phyloP scores from a whole-genome alignment of 108 stramenopile species.

The Cyclotella atomus region DNA sequence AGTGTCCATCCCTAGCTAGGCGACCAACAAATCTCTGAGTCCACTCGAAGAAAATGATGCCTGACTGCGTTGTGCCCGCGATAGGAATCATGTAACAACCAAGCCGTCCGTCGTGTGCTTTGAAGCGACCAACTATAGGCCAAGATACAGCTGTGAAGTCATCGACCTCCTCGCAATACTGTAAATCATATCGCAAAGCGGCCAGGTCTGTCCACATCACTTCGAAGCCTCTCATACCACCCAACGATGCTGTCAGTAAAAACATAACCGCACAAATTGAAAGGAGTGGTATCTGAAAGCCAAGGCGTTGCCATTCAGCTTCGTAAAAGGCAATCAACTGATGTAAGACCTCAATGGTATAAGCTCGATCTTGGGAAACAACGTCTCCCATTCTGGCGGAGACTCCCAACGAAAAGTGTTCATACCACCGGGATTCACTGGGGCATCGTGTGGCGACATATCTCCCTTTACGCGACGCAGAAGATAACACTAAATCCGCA shows the following conservation, averaged over 20 bases:
- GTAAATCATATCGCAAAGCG: conserved; percentile 1
- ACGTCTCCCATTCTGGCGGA: conserved; percentile 35
- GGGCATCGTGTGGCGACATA: conserved; percentile 21
- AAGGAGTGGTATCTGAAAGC: not conserved
- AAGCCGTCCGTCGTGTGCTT: not conserved
- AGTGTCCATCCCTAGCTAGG: not conserved
- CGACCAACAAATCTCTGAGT: conserved; percentile 3
- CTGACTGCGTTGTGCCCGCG: not conserved
- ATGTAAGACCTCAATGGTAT: conserved; percentile 23
- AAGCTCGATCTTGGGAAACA: conserved; percentile 28
- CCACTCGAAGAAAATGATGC: conserved; percentile 11
- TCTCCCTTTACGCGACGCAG: not conserved
- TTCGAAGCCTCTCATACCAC: conserved; percentile 14
- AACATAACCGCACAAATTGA: conserved; percentile 8
- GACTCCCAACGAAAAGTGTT: conserved; percentile 9
- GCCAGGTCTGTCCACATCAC: conserved; percentile 17
- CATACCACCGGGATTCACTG: conserved; percentile 30
- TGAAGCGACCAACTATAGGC: conserved; percentile 14
- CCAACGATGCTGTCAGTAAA: conserved; percentile 3
- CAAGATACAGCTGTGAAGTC: not conserved
- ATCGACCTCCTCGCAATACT: conserved; percentile 5
- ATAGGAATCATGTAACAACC: conserved; percentile 26
- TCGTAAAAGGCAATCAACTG: conserved; percentile 15
- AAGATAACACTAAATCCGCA: conserved; percentile 14
- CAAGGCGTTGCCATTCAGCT: conserved; percentile 1